A percentile compares a stretch with the other conserved stretches of the same genome.
phyloP scores from a whole-genome alignment of 1,284 basidiomycete genomes.

The Leucoagaricus sp. region DNA sequence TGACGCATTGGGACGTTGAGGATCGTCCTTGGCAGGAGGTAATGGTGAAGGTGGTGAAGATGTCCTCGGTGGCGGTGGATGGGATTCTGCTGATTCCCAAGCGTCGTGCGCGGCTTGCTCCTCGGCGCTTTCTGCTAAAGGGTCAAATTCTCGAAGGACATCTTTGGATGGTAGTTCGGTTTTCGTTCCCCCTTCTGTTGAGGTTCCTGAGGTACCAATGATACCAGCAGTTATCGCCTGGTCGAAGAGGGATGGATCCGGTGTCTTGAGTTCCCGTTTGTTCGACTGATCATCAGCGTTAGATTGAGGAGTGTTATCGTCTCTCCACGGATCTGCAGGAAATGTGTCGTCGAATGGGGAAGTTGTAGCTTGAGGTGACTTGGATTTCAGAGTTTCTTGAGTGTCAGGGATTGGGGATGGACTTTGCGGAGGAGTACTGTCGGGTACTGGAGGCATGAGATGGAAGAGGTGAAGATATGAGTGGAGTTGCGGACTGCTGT shows the following conservation, averaged over 20 bases:
- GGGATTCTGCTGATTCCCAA: conserved; percentile 58
- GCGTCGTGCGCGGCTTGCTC: conserved; percentile 60
- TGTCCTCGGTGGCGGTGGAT: conserved; percentile 46
- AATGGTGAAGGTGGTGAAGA: conserved; percentile 34
- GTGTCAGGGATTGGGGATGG: background rate
- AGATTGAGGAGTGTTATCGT: conserved; percentile 14
- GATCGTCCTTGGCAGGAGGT: conserved; percentile 33
- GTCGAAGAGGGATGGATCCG: conserved; percentile 43
- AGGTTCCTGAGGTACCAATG: conserved; percentile 22
- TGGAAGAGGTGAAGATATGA: background rate
- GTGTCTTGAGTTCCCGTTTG: conserved; percentile 17
- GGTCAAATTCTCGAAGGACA: conserved; percentile 66
- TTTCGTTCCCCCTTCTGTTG: conserved; percentile 23
- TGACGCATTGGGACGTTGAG: background rate
- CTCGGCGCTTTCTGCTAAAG: conserved; percentile 50
- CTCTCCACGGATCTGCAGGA: conserved; percentile 24
- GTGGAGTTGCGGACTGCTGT: conserved; percentile 4
- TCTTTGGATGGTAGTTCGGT: conserved; percentile 34
- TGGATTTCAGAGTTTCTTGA: background rate
- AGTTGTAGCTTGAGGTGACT: background rate
- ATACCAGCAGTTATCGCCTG: conserved; percentile 37
- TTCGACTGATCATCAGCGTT: conserved; percentile 6
- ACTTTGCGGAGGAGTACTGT: background rate
- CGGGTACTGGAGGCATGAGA: background rate
- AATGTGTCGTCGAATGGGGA: background rate